Percentiles rank a stretch among this genome's conserved stretches.
Evolutionary conservation across 208 protist species (phyloP).

Genomic region (Trypanosoma lewisi): DNA sequence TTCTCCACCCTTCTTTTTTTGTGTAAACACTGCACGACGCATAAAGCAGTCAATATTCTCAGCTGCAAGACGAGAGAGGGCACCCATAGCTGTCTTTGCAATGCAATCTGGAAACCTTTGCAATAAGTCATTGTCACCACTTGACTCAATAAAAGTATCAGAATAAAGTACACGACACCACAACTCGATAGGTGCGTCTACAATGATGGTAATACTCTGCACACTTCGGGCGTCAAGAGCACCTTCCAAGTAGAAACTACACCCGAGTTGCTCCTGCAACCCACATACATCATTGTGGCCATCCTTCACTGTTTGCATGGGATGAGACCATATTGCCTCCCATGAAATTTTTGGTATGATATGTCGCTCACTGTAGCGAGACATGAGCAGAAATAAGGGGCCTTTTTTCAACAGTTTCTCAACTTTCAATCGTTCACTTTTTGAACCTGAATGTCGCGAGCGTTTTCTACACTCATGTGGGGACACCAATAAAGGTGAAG

Average conservation of each 20-base stretch:
- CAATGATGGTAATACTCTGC: conserved; percentile 29
- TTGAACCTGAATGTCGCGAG: background rate
- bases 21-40: conserved; percentile 4
- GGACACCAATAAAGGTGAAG: conserved; percentile 5
- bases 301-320: background rate
- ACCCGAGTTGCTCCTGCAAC: conserved; percentile 20
- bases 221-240: conserved; percentile 19
- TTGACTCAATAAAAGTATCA: background rate
- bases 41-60: conserved; percentile 53
- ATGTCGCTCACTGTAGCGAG: conserved; percentile 17
- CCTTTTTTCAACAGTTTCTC: background rate
- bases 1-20: background rate
- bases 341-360: conserved; percentile 36
- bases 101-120: conserved; percentile 28
- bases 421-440: background rate
- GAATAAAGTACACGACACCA: conserved; percentile 5
- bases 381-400: conserved; percentile 19
- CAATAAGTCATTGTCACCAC: background rate
- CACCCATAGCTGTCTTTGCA: conserved; percentile 29
- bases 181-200: conserved; percentile 12
- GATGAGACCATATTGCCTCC: conserved; percentile 8
- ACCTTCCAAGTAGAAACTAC: conserved; percentile 27
- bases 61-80: conserved; percentile 39
- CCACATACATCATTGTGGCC: conserved; percentile 20
- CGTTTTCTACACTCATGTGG: conserved; percentile 19